phyloP scores from a whole-genome alignment of 2,329 filamentous ascomycete species.

The Herpotrichia juniperi region DNA sequence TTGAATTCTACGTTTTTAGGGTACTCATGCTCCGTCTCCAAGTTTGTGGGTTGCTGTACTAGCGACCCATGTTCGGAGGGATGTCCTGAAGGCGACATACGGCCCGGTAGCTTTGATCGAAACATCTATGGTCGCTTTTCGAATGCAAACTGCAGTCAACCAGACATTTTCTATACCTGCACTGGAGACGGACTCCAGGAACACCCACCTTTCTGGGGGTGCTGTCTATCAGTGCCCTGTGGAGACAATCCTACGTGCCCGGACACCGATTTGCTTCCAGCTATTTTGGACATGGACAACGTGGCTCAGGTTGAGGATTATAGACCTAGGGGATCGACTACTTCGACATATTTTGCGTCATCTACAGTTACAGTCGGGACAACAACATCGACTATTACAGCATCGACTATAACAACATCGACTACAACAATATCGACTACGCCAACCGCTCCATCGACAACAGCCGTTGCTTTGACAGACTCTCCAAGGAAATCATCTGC shows the following conservation, averaged over 20 bases:
- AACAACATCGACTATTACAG: neutral
- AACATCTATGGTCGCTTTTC: slow-evolving; percentile 37
- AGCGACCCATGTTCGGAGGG: slow-evolving; percentile 45
- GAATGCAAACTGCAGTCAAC: slow-evolving; percentile 37
- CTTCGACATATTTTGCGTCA: neutral
- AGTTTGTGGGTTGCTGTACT: slow-evolving; percentile 51
- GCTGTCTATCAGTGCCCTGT: slow-evolving; percentile 47
- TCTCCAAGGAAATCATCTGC: neutral
- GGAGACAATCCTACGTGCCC: slow-evolving; percentile 31
- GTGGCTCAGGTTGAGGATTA: neutral
- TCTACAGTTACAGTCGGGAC: too few relatives aligned
- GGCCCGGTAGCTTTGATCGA: slow-evolving; percentile 39
- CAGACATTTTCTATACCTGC: slow-evolving; percentile 46
- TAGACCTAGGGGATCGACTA: neutral
- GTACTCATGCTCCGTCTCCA: slow-evolving; percentile 17
- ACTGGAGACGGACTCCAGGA: neutral
- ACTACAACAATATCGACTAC: neutral
- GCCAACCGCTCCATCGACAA: neutral
- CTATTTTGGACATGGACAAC: slow-evolving; percentile 25
- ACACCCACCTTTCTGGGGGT: slow-evolving; percentile 43
- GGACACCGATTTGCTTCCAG: slow-evolving; percentile 29
- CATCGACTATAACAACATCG: too few relatives aligned
- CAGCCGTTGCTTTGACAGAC: neutral
- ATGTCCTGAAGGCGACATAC: slow-evolving; percentile 42
- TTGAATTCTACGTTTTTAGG: neutral